Percentiles rank a stretch among this genome's conserved stretches.
Evolutionary conservation across 2,329 filamentous ascomycete species (phyloP).

Genomic region (Calonectria ilicicola): DNA sequence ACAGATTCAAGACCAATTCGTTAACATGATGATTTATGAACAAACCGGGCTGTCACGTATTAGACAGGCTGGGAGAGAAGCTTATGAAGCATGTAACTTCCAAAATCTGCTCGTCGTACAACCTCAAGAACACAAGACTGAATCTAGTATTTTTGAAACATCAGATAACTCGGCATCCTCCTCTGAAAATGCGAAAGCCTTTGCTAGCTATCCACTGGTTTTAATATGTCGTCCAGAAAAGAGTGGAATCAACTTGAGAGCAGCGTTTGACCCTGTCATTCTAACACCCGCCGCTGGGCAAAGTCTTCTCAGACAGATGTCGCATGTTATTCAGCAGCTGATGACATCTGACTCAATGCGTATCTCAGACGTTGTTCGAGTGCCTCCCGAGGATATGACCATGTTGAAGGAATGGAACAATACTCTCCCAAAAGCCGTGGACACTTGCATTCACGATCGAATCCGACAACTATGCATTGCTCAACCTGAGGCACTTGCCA

Average conservation of each 20-base stretch:
- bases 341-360: neutral
- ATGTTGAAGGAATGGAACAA: neutral
- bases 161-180: neutral
- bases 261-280: neutral
- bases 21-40: neutral
- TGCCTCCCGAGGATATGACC: neutral
- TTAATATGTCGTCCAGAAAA: neutral
- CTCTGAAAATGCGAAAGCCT: neutral
- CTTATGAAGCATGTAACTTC: neutral
- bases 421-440: neutral
- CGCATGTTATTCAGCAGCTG: neutral
- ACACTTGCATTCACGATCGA: neutral
- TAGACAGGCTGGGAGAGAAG: neutral
- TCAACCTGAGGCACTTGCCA: neutral
- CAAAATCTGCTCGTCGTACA: neutral
- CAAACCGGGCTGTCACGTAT: neutral
- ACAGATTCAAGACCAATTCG: neutral
- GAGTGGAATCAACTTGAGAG: neutral
- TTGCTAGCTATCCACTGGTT: neutral
- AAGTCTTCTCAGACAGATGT: neutral
- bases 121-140: neutral
- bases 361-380: neutral
- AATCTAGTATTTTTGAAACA: neutral
- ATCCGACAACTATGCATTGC: neutral
- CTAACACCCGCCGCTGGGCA: neutral